Base-by-base conservation (phyloP, 1,284 basidiomycete species). In the Pseudozyma sp. region DNA sequence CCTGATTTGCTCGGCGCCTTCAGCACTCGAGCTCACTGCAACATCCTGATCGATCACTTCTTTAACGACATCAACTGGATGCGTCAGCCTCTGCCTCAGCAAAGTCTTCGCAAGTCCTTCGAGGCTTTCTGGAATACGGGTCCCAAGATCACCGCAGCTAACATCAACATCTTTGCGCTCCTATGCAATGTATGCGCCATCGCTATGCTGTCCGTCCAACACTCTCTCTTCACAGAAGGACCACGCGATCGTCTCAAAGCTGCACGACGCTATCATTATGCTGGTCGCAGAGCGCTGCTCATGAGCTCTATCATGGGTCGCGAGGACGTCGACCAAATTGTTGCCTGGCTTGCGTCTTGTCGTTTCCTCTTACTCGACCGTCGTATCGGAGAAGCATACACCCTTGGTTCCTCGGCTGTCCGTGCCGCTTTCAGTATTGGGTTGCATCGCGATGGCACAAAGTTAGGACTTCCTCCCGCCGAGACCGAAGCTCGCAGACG, bases 61-160 rank as follows among this genome's bases (percentile, higher is more conserved):
- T 81, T 77, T 61, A 54, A 72, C 43, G 67, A 79, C 53, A 71
- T 80, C 68, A 83, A 81, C 51, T 83, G 81, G 81, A 64, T 83
- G 44, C 75, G 81, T n/a, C 79, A 79, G 52, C 77, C 76, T 2
- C 42, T 79, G 16, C 76, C 78, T 0, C 75, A 74, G 35, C 59
- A 67, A 43, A 60, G 65, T 52, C 43, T 79, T 1, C 71, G 70
- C 49, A 53, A 72, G 39, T 71, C 68, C 8, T 76, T 76, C 14
- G 61, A 70, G 18, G 54, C 58, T 16, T 75, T 80, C 36, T 78
- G 76, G 74, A 66, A 69, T 18, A 58, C 63, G 1, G 79, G 77
- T 19, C 79, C 80, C 18, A 68, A 58, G 49, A 66, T 82, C 51
- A 78, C 66, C 14, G 66, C 75, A 9, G 51, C 57, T 16, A 81